These are phyloP conservation scores for Austroboletus niveus DNA, from an alignment of 1,284 basidiomycete species.

Conservation along the genomic window DNA sequence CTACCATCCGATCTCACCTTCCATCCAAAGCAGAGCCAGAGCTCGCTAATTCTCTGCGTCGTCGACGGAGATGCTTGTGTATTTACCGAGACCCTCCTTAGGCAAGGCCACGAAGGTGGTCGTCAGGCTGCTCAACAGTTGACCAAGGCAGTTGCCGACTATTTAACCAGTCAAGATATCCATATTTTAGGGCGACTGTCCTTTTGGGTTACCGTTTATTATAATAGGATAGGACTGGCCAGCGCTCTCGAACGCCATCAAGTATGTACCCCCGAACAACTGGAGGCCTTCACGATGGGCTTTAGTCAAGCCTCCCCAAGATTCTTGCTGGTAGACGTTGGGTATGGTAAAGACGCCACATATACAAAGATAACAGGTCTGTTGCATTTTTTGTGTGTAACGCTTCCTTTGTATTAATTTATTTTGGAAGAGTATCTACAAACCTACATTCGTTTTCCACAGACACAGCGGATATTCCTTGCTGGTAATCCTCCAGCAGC, in stretches of 20 bases:
- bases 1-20: conserved; percentile 9
- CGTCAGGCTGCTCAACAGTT: conserved; percentile 62
- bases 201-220: conserved; percentile 71
- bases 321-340: conserved; percentile 71
- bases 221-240: conserved; percentile 56
- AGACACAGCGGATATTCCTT: conserved; percentile 72
- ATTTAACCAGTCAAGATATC: conserved; percentile 57
- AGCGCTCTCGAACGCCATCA: conserved; percentile 49
- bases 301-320: conserved; percentile 70
- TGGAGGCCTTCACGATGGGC: conserved; percentile 65
- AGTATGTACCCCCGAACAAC: conserved; percentile 60
- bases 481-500: conserved; percentile 43
- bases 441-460: conserved; percentile 71
- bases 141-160: conserved; percentile 61
- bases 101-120: conserved; percentile 67
- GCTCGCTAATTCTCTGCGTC: conserved; percentile 66
- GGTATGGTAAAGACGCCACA: conserved; percentile 59
- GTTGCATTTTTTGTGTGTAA: conserved; percentile 1
- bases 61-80: conserved; percentile 71
- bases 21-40: conserved; percentile 45
- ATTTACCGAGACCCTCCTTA: conserved; percentile 57
- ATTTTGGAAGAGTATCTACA: conserved; percentile 62
- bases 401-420: conserved; percentile 2
- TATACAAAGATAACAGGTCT: conserved; percentile 75
- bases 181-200: conserved; percentile 58